phyloP scores from a whole-genome alignment of 148 eudicot genomes.

The Fagopyrum homotropicum region DNA sequence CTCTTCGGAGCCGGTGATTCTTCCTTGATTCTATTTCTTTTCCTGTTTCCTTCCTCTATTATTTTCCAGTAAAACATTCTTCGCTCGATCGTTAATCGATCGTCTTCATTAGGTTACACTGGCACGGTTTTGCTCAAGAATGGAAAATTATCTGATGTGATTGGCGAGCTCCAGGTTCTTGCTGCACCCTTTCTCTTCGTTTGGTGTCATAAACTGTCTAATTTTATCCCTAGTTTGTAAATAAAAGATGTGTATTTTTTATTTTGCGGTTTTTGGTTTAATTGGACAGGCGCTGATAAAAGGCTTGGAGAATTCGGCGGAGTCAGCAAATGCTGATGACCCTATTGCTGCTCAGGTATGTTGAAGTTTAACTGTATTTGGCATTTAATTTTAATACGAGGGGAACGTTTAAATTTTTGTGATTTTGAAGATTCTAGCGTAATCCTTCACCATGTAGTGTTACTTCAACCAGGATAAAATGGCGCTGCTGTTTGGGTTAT shows the following conservation, averaged over 20 bases:
- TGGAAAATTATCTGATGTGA: slow-evolving; percentile 62
- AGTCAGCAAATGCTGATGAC: slow-evolving; percentile 46
- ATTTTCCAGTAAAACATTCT: neutral
- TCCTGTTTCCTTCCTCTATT: neutral
- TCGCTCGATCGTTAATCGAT: neutral
- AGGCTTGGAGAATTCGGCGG: slow-evolving; percentile 48
- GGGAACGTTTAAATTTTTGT: neutral
- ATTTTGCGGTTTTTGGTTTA: neutral
- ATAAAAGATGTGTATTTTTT: neutral
- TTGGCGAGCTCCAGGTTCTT: slow-evolving; percentile 79
- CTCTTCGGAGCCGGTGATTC: slow-evolving; percentile 47
- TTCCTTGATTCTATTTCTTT: neutral
- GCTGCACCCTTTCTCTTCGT: neutral
- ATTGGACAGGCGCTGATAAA: slow-evolving; percentile 49
- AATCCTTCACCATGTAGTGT: neutral
- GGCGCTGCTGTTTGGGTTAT: neutral
- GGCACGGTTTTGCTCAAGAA: slow-evolving; percentile 66
- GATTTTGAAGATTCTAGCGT: neutral
- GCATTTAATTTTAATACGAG: neutral
- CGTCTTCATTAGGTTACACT: slow-evolving; percentile 49
- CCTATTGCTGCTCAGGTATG: slow-evolving; percentile 78
- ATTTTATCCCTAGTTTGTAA: neutral
- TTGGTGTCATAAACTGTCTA: neutral
- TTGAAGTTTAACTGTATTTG: neutral
- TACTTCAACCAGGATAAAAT: neutral